Percentiles rank a stretch among this genome's conserved stretches.
Conservation (phyloP, 2,329 filamentous ascomycete genomes). For the Aspergillus transmontanensis region DNA sequence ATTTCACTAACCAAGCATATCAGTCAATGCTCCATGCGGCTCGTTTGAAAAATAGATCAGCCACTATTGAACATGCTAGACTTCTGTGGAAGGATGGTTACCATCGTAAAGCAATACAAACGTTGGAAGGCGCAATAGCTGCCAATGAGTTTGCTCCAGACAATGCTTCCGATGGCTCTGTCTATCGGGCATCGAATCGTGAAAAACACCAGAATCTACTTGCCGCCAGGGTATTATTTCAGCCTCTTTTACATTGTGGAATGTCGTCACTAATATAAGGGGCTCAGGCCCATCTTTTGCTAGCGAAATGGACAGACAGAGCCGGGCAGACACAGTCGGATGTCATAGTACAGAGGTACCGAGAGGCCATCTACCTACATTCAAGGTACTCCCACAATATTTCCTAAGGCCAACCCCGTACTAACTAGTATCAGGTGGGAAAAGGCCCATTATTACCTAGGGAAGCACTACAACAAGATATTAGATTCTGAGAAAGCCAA, state of each 20-base stretch:
- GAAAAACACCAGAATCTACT: constrained; percentile 55
- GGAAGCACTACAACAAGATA: constrained; percentile 95
- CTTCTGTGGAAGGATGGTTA: constrained; percentile 92
- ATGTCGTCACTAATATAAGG: constrained; percentile 11
- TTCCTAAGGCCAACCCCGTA: background rate
- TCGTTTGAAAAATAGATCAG: constrained; percentile 78
- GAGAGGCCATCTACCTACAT: constrained; percentile 63
- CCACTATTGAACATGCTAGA: constrained; percentile 91
- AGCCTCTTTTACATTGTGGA: background rate
- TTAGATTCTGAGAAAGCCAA: constrained; percentile 84
- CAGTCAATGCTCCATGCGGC: constrained; percentile 90
- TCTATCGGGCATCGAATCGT: constrained; percentile 41
- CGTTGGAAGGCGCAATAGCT: constrained; percentile 81
- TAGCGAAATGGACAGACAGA: constrained; percentile 95
- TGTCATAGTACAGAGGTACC: constrained; percentile 78
- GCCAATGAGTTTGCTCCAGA: constrained; percentile 70
- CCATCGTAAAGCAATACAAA: constrained; percentile 91
- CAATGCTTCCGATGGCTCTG: constrained; percentile 38
- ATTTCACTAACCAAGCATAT: constrained; percentile 83
- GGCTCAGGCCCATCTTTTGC: constrained; percentile 72
- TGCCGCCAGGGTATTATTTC: constrained; percentile 43
- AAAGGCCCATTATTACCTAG: constrained; percentile 95
- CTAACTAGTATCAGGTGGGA: constrained; percentile 68
- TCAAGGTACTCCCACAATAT: constrained; percentile 26
- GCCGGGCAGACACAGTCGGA: constrained; percentile 90